phyloP scores from a whole-genome alignment of 371 early-diverging fungal genomes.

The Neoconidiobolus thromboides region DNA sequence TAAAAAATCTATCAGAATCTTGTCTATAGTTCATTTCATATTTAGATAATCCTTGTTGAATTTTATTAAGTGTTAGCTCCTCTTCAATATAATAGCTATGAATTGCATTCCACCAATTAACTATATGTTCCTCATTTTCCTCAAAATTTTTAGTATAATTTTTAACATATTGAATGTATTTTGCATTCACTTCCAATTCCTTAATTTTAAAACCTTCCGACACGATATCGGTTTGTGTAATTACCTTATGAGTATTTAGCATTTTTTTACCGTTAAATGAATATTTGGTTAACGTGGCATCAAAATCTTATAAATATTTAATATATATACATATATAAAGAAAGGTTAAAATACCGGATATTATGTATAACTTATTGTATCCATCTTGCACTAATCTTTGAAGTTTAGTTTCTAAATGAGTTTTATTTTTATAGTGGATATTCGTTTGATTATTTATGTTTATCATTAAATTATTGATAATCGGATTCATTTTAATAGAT shows the following conservation, averaged over 20 bases:
- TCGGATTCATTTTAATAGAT: no score
- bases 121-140: background rate
- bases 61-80: background rate
- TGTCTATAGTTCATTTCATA: background rate
- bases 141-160: background rate
- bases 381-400: no score
- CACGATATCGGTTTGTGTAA: background rate
- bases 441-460: no score
- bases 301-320: background rate
- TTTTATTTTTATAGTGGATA: no score
- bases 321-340: no score
- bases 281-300: background rate
- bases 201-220: background rate
- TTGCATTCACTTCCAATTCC: background rate
- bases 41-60: background rate
- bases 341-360: no score
- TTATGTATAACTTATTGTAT: no score
- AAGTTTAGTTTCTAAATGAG: no score
- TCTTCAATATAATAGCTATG: background rate
- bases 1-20: background rate
- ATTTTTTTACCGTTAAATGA: background rate
- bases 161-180: background rate
- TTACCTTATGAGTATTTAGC: background rate
- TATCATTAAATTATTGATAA: no score
- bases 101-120: background rate